These are phyloP conservation scores for Castanopsis chinensis DNA, from an alignment of 306 rosid genomes.

Conservation along the genomic window DNA sequence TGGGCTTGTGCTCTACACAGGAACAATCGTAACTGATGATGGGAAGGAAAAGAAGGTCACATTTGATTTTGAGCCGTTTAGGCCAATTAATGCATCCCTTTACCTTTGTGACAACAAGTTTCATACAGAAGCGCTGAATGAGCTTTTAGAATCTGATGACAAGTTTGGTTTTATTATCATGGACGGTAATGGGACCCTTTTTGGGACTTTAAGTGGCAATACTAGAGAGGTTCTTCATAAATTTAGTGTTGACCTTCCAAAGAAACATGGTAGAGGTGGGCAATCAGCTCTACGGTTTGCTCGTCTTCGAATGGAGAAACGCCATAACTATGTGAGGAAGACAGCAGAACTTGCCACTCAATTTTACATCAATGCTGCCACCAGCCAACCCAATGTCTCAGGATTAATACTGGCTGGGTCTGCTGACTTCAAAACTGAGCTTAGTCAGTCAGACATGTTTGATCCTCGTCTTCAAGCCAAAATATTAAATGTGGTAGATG, in stretches of 20 bases:
- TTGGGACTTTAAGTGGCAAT: conserved; percentile 87
- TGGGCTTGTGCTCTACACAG: conserved; percentile 81
- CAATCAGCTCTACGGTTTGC: conserved; percentile 91
- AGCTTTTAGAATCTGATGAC: conserved; percentile 86
- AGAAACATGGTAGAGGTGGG: conserved; percentile 95
- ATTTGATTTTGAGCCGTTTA: conserved; percentile 88
- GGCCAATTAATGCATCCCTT: conserved; percentile 82
- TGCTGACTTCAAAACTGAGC: conserved; percentile 91
- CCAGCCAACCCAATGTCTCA: conserved; percentile 89
- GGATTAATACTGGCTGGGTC: conserved; percentile 91
- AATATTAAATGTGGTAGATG: conserved; percentile 82
- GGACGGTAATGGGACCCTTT: conserved; percentile 93
- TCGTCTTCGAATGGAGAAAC: conserved; percentile 89
- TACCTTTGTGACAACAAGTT: conserved; percentile 92
- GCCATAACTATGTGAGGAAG: conserved; percentile 87
- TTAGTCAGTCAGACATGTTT: conserved; percentile 90
- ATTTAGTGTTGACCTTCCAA: conserved; percentile 80
- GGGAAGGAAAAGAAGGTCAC: conserved; percentile 96
- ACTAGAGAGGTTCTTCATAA: conserved; percentile 89
- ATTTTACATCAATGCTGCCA: conserved; percentile 74
- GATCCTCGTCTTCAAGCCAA: conserved; percentile 88
- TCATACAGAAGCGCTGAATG: conserved; percentile 84
- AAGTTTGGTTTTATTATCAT: conserved; percentile 85
- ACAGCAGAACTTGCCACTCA: conserved; percentile 94
- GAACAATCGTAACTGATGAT: conserved; percentile 83